Evolutionary conservation across 2,329 filamentous ascomycete species (phyloP), one percentile per base, ranked within the genome.

Genomic region (Stagonosporopsis vannaccii): DNA sequence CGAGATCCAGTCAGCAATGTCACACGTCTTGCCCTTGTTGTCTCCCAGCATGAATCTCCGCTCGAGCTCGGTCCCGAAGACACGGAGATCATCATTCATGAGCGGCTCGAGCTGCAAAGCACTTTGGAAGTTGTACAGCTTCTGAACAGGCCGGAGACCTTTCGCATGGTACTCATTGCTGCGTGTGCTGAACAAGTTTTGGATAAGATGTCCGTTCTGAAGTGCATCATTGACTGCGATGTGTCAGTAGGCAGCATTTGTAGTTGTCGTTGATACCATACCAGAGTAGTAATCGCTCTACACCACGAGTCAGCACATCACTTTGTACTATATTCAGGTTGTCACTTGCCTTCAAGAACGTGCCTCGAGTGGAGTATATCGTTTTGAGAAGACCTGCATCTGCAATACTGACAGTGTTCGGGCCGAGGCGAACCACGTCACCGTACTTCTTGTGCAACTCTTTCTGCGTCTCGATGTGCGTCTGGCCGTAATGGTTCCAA

Each of bases 1-100:
- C 6, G 63, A 71, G 28, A 74, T 68, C 72, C 69, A 73, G 28
- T 73, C 67, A 3, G 67, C 62, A 23, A 74, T 70, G 52, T 72
- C 70, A 59, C 68, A 71, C 2, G 68, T 65, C 47, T 68, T 68
- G 25, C 62, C 65, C 22, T 57, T 42, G 39, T 70, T 71, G 3
- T 43, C 64, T 12, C 62, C 68, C 17, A 56, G 41, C 42, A 72
- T 63, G 53, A 69, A 74, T 11, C 68, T 56, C 9, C 58, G 53
- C 41, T 74, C 70, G 2, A 74, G 62, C 46, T 70, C 51, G 7
- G 50, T 13, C 39, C 66, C 69, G 5, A 73, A 56, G 7, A 52
- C 52, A 25, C 56, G 52, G 0, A 73, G 40, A n/a, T 67, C 62
- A 13, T 65, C 58, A 32, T 73, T 53, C 62, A 74, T 69, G 25